Base-by-base conservation (phyloP, 495 filamentous ascomycete species). In the Corynascus novoguineensis region DNA sequence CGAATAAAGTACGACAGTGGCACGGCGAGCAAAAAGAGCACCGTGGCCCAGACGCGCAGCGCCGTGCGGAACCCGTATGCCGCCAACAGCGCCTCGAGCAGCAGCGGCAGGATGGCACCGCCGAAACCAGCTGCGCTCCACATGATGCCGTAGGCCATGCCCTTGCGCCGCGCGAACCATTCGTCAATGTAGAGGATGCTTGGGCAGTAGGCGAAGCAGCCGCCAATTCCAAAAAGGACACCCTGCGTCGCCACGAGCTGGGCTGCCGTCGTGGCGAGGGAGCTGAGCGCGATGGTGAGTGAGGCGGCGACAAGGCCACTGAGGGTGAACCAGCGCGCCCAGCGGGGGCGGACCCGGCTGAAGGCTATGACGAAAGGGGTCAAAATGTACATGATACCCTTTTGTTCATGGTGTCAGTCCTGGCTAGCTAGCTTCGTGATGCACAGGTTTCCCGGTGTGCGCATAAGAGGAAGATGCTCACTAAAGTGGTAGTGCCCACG, bases 111-210 rank as follows among this genome's bases (percentile, higher is more conserved):
- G 10, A 50, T 32, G 19, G 27, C 31, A 1, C 48, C 48, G 2
- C 31, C 32, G 4, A 50, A 37, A 8, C 48, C 48, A 12, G 48
- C 32, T 11, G 48, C 48, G 31, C 31, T 37, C 48, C 48, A 50
- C 32, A 50, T 50, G 21, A 50, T 50, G 31, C 48, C 48, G 32
- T 37, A 50, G 4, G 48, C 48, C 32, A 50, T 37, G 9, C 48
- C 48, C 48, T 38, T 37, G 11, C 48, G 48, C 29, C 31, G 31
- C 10, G 9, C 31, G 17, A 50, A 50, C 48, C 48, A 50, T 14
- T 50, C 48, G 19, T 50, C 48, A 12, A 50, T 37, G 48, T 50
- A 50, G 9, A 50, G 19, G 48, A 50, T 50, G 48, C 48, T 37
- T 17, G 48, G 32, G 19, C 31, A 37, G 21, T 50, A 50, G 32